Evolutionary conservation across 1,284 basidiomycete species (phyloP).

Genomic region (Uromyces viciae-fabae): DNA sequence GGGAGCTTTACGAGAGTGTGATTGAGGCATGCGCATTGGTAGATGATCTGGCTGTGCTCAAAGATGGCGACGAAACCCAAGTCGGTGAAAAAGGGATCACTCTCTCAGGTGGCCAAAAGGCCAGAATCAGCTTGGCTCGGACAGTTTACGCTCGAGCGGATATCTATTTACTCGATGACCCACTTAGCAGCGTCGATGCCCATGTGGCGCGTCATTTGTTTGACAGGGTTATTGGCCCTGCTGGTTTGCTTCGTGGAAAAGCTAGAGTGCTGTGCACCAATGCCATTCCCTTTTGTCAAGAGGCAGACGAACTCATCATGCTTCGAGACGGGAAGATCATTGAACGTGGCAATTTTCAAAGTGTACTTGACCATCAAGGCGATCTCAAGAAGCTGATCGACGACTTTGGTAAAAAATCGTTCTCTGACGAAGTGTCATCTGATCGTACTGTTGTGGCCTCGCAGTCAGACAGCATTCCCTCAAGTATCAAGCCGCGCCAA

Average conservation of each 20-base stretch:
- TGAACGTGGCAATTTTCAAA: constrained; percentile 62
- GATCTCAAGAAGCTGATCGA: constrained; percentile 75
- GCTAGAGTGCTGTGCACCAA: constrained; percentile 86
- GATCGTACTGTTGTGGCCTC: constrained; percentile 34
- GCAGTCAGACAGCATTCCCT: constrained; percentile 33
- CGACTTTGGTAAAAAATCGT: constrained; percentile 58
- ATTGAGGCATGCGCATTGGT: constrained; percentile 74
- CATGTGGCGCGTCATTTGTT: constrained; percentile 63
- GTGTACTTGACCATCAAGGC: constrained; percentile 65
- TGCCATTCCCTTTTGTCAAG: constrained; percentile 74
- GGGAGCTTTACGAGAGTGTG: constrained; percentile 57
- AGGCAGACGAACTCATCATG: constrained; percentile 75
- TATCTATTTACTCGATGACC: constrained; percentile 64
- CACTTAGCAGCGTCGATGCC: constrained; percentile 64
- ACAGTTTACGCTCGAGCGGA: constrained; percentile 72
- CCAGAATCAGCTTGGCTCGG: constrained; percentile 61
- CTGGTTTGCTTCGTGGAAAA: constrained; percentile 76
- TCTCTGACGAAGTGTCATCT: constrained; percentile 58
- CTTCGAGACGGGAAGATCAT: constrained; percentile 78
- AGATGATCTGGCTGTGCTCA: constrained; percentile 72
- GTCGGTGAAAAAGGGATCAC: constrained; percentile 70
- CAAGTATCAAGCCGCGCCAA: constrained; percentile 43
- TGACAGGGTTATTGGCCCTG: constrained; percentile 85
- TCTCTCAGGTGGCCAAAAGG: constrained; percentile 47
- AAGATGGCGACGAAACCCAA: constrained; percentile 69